Evolutionary conservation across 805 yeast species (phyloP).

Genomic region (Starmerella floris): DNA sequence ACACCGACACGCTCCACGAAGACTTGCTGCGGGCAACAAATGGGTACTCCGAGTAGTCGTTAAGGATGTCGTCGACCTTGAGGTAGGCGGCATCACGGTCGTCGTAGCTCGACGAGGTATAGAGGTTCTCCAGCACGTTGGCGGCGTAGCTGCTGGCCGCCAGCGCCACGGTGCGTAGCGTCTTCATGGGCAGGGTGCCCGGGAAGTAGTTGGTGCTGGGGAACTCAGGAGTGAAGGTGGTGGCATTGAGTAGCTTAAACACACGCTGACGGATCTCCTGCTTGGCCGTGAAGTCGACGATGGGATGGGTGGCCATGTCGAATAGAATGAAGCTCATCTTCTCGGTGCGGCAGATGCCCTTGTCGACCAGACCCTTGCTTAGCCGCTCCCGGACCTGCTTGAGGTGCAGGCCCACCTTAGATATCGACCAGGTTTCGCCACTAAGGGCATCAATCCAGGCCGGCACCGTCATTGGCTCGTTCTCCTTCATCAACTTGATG

Average conservation of each 20-base stretch:
- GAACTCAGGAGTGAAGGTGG: constrained; percentile 50
- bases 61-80: constrained; percentile 82
- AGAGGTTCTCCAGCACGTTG: constrained; percentile 83
- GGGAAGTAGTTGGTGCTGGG: constrained; percentile 53
- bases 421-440: constrained; percentile 92
- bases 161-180: constrained; percentile 65
- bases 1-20: constrained; percentile 37
- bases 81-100: constrained; percentile 84
- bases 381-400: constrained; percentile 94
- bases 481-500: constrained; percentile 66
- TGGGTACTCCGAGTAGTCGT: constrained; percentile 75
- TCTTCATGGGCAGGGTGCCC: constrained; percentile 48
- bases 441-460: constrained; percentile 88
- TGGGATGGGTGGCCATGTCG: constrained; percentile 98
- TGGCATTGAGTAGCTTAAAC: constrained; percentile 44
- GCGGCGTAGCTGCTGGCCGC: constrained; percentile 91
- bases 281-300: constrained; percentile 74
- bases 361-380: constrained; percentile 93
- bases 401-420: constrained; percentile 87
- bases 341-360: constrained; percentile 91
- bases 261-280: constrained; percentile 66
- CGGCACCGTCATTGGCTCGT: constrained; percentile 62
- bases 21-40: constrained; percentile 41
- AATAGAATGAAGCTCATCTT: constrained; percentile 85
- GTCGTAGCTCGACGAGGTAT: constrained; percentile 59